Percentiles rank a stretch among this genome's conserved stretches.
phyloP scores from a whole-genome alignment of 1,284 basidiomycete genomes.

The Sanghuangporus weigelae region DNA sequence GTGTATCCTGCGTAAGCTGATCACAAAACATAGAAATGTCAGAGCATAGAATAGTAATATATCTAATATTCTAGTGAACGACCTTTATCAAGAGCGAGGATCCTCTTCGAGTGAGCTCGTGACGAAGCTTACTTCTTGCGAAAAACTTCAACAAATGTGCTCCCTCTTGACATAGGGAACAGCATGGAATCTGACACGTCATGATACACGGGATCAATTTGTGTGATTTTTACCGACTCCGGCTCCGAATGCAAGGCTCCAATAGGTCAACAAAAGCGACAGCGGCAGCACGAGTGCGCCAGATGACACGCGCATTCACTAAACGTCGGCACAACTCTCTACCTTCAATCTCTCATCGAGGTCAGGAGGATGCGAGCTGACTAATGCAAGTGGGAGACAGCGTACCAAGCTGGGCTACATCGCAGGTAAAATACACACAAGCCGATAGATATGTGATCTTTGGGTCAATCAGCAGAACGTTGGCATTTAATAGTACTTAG shows the following conservation, averaged over 20 bases:
- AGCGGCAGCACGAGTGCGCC: neutral
- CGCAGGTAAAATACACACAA: neutral
- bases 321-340: neutral
- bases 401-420: neutral
- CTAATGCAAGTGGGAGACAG: neutral
- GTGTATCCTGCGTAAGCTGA: too few species aligned
- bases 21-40: too few species aligned
- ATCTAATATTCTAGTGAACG: too few species aligned
- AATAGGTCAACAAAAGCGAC: neutral
- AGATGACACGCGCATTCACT: neutral
- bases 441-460: neutral
- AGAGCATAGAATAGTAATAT: too few species aligned
- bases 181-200: neutral
- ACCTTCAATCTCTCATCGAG: neutral
- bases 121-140: neutral
- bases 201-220: neutral
- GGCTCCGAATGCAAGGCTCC: neutral
- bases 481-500: neutral
- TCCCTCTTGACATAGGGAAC: neutral
- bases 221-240: neutral
- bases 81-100: neutral
- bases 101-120: neutral
- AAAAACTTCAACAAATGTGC: neutral
- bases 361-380: neutral
- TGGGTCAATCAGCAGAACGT: neutral